Evolutionary conservation across 257 asterid species (phyloP).

Genomic region (Thymus mandschuricus): DNA sequence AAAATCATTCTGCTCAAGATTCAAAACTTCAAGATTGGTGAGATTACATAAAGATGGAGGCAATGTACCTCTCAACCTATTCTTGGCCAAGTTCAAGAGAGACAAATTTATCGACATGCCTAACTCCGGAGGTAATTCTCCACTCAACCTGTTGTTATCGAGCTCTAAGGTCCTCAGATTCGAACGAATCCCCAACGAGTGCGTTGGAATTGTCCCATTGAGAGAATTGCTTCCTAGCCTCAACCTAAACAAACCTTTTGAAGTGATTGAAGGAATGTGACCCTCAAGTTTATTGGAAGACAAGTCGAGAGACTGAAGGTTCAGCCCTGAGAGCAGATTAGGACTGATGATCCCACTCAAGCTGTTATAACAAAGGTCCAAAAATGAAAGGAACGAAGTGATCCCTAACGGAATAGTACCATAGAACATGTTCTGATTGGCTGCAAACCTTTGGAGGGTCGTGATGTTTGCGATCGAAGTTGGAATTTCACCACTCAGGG

Average conservation of each 20-base stretch:
- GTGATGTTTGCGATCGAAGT: conserved; percentile 39
- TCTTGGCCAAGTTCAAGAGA: conserved; percentile 56
- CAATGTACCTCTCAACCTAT: conserved; percentile 43
- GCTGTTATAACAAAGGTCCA: conserved; percentile 69
- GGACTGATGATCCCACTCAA: conserved; percentile 57
- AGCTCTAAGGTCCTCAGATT: conserved; percentile 61
- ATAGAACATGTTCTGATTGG: conserved; percentile 48
- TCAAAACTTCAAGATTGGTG: conserved; percentile 54
- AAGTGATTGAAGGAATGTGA: conserved; percentile 46
- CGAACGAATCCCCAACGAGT: conserved; percentile 39
- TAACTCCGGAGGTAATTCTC: conserved; percentile 58
- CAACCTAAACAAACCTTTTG: conserved; percentile 49
- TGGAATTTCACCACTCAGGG: conserved; percentile 61
- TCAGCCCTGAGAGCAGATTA: conserved; percentile 46
- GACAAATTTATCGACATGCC: conserved; percentile 49
- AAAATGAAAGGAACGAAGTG: conserved; percentile 40
- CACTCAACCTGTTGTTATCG: conserved; percentile 48
- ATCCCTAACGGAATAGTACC: conserved; percentile 63
- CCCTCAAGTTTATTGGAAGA: conserved; percentile 56
- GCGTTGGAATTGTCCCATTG: conserved; percentile 45
- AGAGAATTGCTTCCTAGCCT: conserved; percentile 58
- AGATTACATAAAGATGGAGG: conserved; percentile 51
- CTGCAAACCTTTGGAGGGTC: conserved; percentile 60
- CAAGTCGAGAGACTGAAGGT: conserved; percentile 60
- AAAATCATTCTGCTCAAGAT: conserved; percentile 57